phyloP scores from a whole-genome alignment of 306 rosid genomes.

The Citrullus amarus region DNA sequence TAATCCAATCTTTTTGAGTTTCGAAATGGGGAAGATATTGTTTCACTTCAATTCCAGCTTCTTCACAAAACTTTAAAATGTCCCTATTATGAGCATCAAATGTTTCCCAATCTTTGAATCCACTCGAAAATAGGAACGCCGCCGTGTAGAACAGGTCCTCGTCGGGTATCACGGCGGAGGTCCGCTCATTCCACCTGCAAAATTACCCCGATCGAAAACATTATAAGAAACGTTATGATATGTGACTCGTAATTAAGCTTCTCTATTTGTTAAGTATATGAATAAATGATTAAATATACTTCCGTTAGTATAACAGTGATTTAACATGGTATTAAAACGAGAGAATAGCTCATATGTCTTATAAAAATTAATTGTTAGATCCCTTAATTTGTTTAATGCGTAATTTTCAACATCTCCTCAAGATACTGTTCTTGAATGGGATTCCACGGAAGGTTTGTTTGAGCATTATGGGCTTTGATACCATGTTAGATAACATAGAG shows the following conservation, averaged over 20 bases:
- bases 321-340: too few species aligned
- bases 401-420: too few species aligned
- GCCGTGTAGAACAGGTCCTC: conserved; percentile 53
- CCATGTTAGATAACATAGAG: too few species aligned
- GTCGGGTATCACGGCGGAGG: conserved; percentile 54
- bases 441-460: too few species aligned
- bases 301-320: too few species aligned
- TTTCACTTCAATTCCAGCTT: conserved; percentile 29
- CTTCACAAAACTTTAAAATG: conserved; percentile 33
- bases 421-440: too few species aligned
- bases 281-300: not conserved
- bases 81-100: conserved; percentile 29
- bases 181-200: conserved; percentile 65
- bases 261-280: not conserved
- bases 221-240: not conserved
- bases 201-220: not conserved
- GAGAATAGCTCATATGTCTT: too few species aligned
- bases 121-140: conserved; percentile 29
- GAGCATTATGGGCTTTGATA: too few species aligned
- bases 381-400: too few species aligned
- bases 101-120: conserved; percentile 13
- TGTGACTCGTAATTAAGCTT: not conserved
- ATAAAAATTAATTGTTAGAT: too few species aligned
- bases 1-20: conserved; percentile 33
- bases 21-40: conserved; percentile 49